Percentiles rank a stretch among this genome's conserved stretches.
Conservation (phyloP, 305 asterid genomes). For the Solanum hybrid region DNA sequence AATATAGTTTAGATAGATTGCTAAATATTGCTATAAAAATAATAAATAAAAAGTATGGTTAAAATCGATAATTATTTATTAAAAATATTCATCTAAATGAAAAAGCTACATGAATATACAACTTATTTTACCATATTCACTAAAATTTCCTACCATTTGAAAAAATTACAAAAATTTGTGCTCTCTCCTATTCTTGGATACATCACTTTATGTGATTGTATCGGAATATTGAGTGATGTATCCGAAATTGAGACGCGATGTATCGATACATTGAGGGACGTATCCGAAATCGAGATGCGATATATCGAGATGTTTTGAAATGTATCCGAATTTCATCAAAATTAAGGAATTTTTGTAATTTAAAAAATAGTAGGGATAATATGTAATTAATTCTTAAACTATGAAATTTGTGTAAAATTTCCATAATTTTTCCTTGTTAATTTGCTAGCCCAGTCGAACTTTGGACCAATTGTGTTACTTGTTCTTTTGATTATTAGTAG, state of each 20-base stretch:
- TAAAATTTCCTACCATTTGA: not conserved
- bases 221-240: not conserved
- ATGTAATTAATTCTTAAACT: too few species aligned
- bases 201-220: not conserved
- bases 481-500: not conserved
- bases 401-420: too few species aligned
- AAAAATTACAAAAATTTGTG: too few species aligned
- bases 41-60: too few species aligned
- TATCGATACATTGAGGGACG: not conserved
- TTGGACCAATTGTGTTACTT: not conserved
- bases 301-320: not conserved
- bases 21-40: too few species aligned
- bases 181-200: not conserved
- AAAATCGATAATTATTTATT: too few species aligned
- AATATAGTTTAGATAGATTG: not conserved
- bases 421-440: not conserved
- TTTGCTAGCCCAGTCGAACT: not conserved
- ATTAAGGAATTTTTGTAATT: too few species aligned
- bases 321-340: not conserved
- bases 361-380: not conserved
- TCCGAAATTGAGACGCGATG: not conserved
- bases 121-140: not conserved
- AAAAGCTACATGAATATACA: not conserved
- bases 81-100: not conserved
- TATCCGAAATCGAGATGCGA: not conserved